Base-by-base conservation (phyloP, 2,329 filamentous ascomycete species). In the Pseudopyrenochaeta lycopersici region DNA sequence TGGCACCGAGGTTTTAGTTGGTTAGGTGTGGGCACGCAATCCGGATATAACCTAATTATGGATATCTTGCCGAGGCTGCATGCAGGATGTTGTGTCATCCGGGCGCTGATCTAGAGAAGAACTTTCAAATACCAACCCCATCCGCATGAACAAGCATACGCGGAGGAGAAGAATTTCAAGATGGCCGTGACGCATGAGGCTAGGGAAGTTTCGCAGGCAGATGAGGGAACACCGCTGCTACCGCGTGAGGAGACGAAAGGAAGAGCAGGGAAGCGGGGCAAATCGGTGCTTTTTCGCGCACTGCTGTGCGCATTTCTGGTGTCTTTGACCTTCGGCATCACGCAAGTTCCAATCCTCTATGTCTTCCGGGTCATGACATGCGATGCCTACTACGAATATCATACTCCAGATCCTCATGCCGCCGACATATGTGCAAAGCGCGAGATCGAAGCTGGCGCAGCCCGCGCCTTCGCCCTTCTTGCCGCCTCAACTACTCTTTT, bases 361-460 rank as follows among this genome's bases (percentile, higher is more conserved):
- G 86, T 88, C 20, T 90, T 91, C 63, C 86, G 87, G 52, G 69
- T 89, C 1, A 90, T 91, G 88, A 86, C 85, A 44, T 91, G 89
- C 73, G 86, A 91, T 49, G 82, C 84, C 46, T 91, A 86, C 70
- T 91, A 90, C 73, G 76, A 80, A 31, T 77, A 77, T 2, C 84
- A 90, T 81, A 0, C 84, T 77, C 44, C 54, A 29, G 48, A 62
- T 75, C 9, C 81, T 79, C 1, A 63, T 71, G 3, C 78, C 10
- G 32, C 78, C 3, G 83, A 87, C 54, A 79, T 84, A 14, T 91
- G 89, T 66, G 80, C 79, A 41, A 80, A 81, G 30, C 84, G 84
- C 48, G 83, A 85, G 57, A 88, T 91, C 54, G 83, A 88, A 41
- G 85, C 88, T 1, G 80, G 82, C 17, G 90, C 88, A 1, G 88